Evolutionary conservation across 2,329 filamentous ascomycete genomes (phyloP), one percentile per base, ranked within the genome.

Genomic region (Pyrenophora tritici-repentis): DNA sequence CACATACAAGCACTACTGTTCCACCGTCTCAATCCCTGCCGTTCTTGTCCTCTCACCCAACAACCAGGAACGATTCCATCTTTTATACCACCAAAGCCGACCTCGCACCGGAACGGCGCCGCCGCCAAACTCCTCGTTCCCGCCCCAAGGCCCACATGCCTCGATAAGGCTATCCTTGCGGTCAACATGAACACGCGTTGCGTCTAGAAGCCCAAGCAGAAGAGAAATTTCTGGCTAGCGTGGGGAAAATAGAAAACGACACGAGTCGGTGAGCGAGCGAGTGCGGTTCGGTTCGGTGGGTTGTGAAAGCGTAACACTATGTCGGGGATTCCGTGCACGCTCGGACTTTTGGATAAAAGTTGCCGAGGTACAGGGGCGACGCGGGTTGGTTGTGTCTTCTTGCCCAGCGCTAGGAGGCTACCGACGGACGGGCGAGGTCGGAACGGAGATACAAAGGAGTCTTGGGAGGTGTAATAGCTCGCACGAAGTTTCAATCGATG

Each of bases 141-240:
- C 16, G 32, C 22, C 22, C 41, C 31, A 42, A 17, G 61, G 52
- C 63, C 63, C 62, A 65, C 63, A 62, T 65, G 54, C 53, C 63
- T 63, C 56, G 55, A 65, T 56, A 57, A 42, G 60, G 63, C 47
- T 48, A 59, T 54, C 51, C 62, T 66, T 66, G 63, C 62, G 58
- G 62, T 43, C 16, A 47, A 58, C 59, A 66, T 24, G 22, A n/a
- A n/a, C n/a, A n/a, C n/a, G n/a, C n/a, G n/a, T n/a, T n/a, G 43
- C 35, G 46, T 48, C 55, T 44, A 56, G 55, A 49, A 24, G 18
- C 18, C 18, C 18, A 55, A 52, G 49, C 50, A 58, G 42, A 55
- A 37, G 18, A 20, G 18, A 20, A 56, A 32, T 53, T 51, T 41
- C 45, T 33, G 48, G 38, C 41, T 52, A 47, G 33, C 36, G 33